Evolutionary conservation across 1,139 yeast species (phyloP), one percentile per base, ranked within the genome.

Genomic region (Geotrichum restrictum): DNA sequence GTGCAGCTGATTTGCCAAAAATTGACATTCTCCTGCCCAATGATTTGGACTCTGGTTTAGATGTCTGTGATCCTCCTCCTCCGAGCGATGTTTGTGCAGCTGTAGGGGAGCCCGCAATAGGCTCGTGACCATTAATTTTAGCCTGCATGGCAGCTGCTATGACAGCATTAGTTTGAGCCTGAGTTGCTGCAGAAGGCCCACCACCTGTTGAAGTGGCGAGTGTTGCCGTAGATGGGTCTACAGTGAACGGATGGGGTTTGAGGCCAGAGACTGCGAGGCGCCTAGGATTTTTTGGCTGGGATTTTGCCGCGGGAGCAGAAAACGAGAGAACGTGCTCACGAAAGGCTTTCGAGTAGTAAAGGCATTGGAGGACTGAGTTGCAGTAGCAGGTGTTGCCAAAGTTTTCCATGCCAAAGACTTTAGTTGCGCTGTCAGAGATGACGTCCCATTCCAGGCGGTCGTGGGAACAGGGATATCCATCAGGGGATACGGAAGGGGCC

Each of bases 361-460:
- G 77, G 62, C 96, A 88, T 67, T 93, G 98, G 29, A 93, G 72
- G 27, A 93, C 85, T 8, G 96, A 88, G 63, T 93, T 93, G 69
- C 96, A 88, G 69, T 93, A 93, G 70, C 98, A 91, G 0, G 96
- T 91, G 67, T 86, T 69, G 31, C 98, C 97, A 67, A 88, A 91
- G 69, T 93, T 93, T 68, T 93, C 98, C 81, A 91, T 83, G 3
- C 98, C 98, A 69, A 84, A 93, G 40, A 89, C 78, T 69, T 88
- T 69, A 57, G 69, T 69, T 19, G 66, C 61, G 24, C 68, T 64
- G 45, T 62, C 64, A 37, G 61, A 54, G 39, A 62, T 57, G 33
- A 45, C 52, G 47, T 56, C 60, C 16, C 13, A 8, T 3, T 7
- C 34, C 16, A 22, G 18, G 11, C 32, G 10, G 44, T 16, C 31